These are phyloP conservation scores for Colletotrichum australisinense DNA, from an alignment of 2,329 filamentous ascomycete species.

Conservation along the genomic window DNA sequence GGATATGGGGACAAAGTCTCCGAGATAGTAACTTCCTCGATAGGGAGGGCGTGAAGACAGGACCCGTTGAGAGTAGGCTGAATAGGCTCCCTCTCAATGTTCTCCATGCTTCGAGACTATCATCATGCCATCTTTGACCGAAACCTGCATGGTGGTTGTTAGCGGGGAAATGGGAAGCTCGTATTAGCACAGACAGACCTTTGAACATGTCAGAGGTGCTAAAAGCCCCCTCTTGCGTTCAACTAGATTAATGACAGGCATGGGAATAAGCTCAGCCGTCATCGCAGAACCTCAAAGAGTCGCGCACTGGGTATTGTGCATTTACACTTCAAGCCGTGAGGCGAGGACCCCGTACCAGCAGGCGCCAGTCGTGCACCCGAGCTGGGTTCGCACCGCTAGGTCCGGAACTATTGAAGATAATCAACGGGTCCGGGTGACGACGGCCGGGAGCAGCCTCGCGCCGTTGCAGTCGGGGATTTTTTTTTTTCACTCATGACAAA, in stretches of 20 bases:
- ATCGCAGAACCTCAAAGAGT: neutral
- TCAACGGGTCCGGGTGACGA: neutral
- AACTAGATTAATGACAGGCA: neutral
- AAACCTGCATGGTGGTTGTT: neutral
- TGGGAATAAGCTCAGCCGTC: neutral
- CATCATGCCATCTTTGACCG: neutral
- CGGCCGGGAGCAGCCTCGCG: slow-evolving; percentile 25
- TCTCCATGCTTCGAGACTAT: neutral
- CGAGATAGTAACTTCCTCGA: neutral
- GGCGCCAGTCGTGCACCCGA: neutral
- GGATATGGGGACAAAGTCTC: neutral
- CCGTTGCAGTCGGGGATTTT: slow-evolving; percentile 1
- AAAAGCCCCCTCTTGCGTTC: neutral
- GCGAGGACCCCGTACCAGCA: neutral
- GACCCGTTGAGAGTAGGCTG: too few species aligned
- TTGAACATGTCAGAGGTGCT: neutral
- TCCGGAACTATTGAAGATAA: slow-evolving; percentile 13
- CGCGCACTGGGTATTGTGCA: neutral
- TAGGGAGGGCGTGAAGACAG: neutral
- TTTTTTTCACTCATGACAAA: neutral
- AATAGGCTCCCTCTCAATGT: too few species aligned
- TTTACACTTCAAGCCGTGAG: neutral
- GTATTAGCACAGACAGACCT: neutral
- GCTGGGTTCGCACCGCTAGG: neutral
- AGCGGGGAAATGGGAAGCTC: neutral